Evolutionary conservation across 805 yeast species (phyloP), one percentile per base, ranked within the genome.

Genomic region (Priceomyces castillae): DNA sequence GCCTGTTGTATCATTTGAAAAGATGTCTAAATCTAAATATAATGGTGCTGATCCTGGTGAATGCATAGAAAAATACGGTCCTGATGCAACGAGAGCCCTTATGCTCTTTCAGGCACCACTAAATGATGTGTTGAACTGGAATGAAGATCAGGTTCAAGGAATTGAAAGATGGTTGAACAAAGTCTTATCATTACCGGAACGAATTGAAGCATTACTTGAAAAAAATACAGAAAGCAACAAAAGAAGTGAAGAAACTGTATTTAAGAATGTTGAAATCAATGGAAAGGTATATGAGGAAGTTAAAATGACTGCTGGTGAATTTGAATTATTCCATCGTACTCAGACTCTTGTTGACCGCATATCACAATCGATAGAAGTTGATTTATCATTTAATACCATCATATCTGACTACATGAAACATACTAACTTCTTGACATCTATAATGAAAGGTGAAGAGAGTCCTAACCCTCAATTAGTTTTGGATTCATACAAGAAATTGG

Each of bases 1-100:
- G 0, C 88, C 96, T 0, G 43, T 46, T 0, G 60, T 86, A 1
- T 67, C 87, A 0, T 89, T 62, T 58, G 98, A 94, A 58, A 94
- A 94, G 58, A 94, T 94, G 99, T 90, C 97, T 1, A 94, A 94
- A 64, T 90, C 97, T 0, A 94, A 94, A 58, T 83, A 81, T 58
- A 94, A 94, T 57, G 99, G 99, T 12, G 95, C 87, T 2, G 96
- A 92, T 57, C 98, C 98, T 1, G 78, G 72, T 1, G 78, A 76
- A 46, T 86, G 92, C 52, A 90, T 94, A 20, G 58, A 56, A 9
- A 71, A 67, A 30, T 87, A 88, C 61, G 98, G 99, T 2, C 89
- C 97, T 1, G 99, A 94, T 69, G 90, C 96, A 1, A 86, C 92
- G 0, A 77, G 98, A 47, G 98, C 98, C 0, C 97, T 92, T 58